phyloP scores from a whole-genome alignment of 2,329 filamentous ascomycete species.

The Aureobasidium sp. region DNA sequence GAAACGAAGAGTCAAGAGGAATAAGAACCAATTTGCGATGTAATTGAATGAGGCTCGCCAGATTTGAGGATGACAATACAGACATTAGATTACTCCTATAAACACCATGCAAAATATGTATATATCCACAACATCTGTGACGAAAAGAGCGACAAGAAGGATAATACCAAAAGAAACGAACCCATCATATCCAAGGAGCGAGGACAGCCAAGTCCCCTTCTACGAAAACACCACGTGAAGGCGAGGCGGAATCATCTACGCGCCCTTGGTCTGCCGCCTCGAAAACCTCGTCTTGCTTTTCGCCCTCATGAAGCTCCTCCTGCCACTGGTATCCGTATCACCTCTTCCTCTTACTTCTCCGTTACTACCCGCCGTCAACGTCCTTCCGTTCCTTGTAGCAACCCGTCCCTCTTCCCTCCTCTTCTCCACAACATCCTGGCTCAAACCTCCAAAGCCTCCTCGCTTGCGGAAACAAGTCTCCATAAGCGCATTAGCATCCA shows the following conservation, averaged over 20 bases:
- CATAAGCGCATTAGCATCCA: constrained; percentile 76
- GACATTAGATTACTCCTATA: too few relatives aligned
- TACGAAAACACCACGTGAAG: too few relatives aligned
- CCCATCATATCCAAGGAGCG: too few relatives aligned
- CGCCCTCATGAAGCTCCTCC: constrained; percentile 12
- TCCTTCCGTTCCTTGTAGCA: constrained; percentile 17
- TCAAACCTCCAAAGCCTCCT: constrained; percentile 71
- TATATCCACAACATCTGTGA: too few relatives aligned
- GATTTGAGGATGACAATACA: too few relatives aligned
- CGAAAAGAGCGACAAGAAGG: too few relatives aligned
- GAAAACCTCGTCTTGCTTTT: constrained; percentile 10
- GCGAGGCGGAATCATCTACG: background rate
- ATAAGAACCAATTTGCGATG: too few relatives aligned
- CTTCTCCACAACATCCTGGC: constrained; percentile 72
- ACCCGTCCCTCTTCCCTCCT: constrained; percentile 55
- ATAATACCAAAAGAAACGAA: too few relatives aligned
- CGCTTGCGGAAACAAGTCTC: constrained; percentile 65
- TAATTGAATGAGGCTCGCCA: too few relatives aligned
- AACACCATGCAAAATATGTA: too few relatives aligned
- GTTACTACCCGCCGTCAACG: background rate
- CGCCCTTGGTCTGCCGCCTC: constrained; percentile 2
- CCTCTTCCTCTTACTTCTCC: background rate
- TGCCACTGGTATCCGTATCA: background rate
- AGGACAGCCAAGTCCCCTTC: too few relatives aligned
- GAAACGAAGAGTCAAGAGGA: too few relatives aligned